Evolutionary conservation across 1,284 basidiomycete species (phyloP).

Genomic region (Takashimella tepidaria): DNA sequence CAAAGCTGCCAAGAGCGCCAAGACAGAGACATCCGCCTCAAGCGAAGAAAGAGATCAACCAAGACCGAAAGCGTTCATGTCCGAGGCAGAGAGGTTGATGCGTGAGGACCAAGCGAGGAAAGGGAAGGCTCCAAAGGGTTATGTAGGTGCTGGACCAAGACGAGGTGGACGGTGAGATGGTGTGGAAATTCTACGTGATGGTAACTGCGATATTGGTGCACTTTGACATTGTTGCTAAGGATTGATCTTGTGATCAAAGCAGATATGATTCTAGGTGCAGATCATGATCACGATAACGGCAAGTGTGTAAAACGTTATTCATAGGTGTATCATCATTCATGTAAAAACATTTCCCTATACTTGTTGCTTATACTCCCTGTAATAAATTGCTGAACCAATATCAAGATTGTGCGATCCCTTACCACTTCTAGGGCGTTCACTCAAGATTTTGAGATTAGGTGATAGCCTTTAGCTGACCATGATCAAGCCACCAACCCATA

Average conservation of each 20-base stretch:
- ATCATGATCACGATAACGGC: neutral
- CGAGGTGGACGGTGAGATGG: neutral
- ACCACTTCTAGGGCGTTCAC: too few species aligned
- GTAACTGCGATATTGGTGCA: too few species aligned
- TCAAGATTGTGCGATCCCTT: too few species aligned
- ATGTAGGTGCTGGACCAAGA: neutral
- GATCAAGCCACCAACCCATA: constrained; percentile 34
- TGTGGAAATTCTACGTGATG: neutral
- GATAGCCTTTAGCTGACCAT: constrained; percentile 53
- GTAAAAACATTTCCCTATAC: too few species aligned
- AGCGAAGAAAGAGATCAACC: constrained; percentile 45
- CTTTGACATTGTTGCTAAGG: too few species aligned
- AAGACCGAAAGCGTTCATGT: constrained; percentile 56
- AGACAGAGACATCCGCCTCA: constrained; percentile 49
- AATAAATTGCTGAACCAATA: too few species aligned
- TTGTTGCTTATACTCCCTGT: too few species aligned
- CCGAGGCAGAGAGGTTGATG: constrained; percentile 77
- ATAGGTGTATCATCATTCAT: neutral
- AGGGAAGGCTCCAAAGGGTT: constrained; percentile 6
- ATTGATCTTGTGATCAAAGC: too few species aligned
- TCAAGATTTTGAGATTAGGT: too few species aligned
- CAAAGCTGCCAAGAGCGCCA: constrained; percentile 54
- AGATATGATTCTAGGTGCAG: too few species aligned
- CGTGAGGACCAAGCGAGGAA: constrained; percentile 82
- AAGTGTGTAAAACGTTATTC: neutral